A percentile compares a stretch with the other conserved stretches of the same genome.
These are phyloP conservation scores for Ustilago lituana DNA, from an alignment of 1,284 basidiomycete species.

Conservation along the genomic window DNA sequence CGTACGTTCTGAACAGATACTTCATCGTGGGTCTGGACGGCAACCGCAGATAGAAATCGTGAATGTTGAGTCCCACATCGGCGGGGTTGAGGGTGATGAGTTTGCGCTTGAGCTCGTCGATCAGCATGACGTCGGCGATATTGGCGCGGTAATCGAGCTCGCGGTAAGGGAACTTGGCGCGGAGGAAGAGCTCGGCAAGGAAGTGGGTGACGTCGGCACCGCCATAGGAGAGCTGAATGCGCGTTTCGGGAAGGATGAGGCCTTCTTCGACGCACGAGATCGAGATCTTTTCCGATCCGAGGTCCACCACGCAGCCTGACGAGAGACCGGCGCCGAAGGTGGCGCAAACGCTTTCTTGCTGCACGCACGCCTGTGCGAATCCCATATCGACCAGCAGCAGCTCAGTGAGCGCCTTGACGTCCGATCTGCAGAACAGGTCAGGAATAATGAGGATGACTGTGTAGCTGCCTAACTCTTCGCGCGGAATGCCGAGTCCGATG, in stretches of 20 bases:
- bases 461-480: slow-evolving; percentile 68
- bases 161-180: slow-evolving; percentile 87
- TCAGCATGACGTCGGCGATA: slow-evolving; percentile 55
- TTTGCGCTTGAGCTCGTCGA: slow-evolving; percentile 62
- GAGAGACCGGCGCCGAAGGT: slow-evolving; percentile 95
- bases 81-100: slow-evolving; percentile 63
- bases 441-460: slow-evolving; percentile 90
- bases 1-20: slow-evolving; percentile 89
- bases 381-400: slow-evolving; percentile 83
- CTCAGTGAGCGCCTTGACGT: slow-evolving; percentile 81
- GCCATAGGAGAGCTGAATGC: slow-evolving; percentile 85
- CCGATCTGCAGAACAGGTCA: slow-evolving; percentile 86
- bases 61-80: slow-evolving; percentile 69
- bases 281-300: slow-evolving; percentile 84
- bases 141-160: slow-evolving; percentile 73
- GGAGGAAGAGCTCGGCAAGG: slow-evolving; percentile 80
- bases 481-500: slow-evolving; percentile 61
- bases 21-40: slow-evolving; percentile 83
- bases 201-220: slow-evolving; percentile 94
- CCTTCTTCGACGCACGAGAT: slow-evolving; percentile 97
- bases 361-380: slow-evolving; percentile 60
- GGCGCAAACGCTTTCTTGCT: slow-evolving; percentile 81
- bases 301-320: slow-evolving; percentile 92
- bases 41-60: slow-evolving; percentile 79
- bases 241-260: slow-evolving; percentile 83